phyloP scores from a whole-genome alignment of 208 protist species.

The Crithidia acanthocephali region DNA sequence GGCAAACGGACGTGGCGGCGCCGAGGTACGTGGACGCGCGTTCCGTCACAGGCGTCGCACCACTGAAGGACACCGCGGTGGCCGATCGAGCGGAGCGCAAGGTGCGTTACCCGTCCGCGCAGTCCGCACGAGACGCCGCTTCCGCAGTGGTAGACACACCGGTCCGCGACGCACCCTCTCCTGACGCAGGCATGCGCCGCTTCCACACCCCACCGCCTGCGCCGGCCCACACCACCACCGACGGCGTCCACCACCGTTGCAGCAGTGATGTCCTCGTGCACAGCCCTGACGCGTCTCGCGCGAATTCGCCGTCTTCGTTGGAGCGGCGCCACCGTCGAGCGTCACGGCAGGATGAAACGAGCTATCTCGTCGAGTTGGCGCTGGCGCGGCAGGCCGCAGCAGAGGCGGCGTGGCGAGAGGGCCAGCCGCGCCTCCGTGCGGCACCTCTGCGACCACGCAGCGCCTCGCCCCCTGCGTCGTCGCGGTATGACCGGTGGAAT shows the following conservation, averaged over 20 bases:
- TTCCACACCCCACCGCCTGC: too few relatives aligned
- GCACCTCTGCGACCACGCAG: conserved; percentile 3
- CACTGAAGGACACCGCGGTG: too few relatives aligned
- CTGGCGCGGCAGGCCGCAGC: conserved; percentile 12
- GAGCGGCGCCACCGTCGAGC: conserved; percentile 5
- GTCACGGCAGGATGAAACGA: conserved; percentile 11
- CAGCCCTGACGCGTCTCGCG: conserved; percentile 12
- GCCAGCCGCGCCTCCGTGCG: neutral
- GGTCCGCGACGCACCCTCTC: too few relatives aligned
- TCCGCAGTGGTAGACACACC: too few relatives aligned
- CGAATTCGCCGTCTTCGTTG: neutral
- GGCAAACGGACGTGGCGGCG: too few relatives aligned
- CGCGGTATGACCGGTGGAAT: neutral
- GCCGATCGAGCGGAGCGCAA: too few relatives aligned
- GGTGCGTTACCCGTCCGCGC: too few relatives aligned
- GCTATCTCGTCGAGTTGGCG: conserved; percentile 12
- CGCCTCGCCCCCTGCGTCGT: neutral
- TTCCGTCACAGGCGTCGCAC: too few relatives aligned
- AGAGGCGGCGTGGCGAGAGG: conserved; percentile 28
- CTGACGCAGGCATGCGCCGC: too few relatives aligned
- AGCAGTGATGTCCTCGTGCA: conserved; percentile 13
- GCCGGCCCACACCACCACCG: too few relatives aligned
- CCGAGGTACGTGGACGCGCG: too few relatives aligned
- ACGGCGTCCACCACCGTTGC: neutral
- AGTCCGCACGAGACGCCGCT: too few relatives aligned